Conservation (phyloP, 805 yeast species). For the Sungouiozyma ichnusensis region DNA sequence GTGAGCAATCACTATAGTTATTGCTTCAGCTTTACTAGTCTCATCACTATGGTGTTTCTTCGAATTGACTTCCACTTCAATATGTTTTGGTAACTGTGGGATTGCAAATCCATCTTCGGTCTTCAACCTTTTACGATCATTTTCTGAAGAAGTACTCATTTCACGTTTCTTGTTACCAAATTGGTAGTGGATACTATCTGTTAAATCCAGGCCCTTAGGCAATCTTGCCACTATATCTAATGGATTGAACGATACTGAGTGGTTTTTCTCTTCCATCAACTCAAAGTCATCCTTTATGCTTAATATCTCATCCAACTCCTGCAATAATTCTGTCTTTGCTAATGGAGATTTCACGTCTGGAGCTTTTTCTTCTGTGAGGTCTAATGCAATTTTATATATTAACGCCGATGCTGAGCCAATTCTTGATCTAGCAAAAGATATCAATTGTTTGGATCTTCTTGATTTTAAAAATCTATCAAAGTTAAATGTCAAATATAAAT, state of each 20-base stretch:
- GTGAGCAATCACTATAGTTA: conserved; percentile 46
- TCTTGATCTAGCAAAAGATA: conserved; percentile 50
- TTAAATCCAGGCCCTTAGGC: conserved; percentile 35
- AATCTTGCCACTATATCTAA: conserved; percentile 34
- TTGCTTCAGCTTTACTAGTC: conserved; percentile 15
- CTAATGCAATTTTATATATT: conserved; percentile 51
- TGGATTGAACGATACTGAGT: conserved; percentile 32
- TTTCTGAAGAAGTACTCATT: conserved; percentile 2
- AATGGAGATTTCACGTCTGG: conserved; percentile 34
- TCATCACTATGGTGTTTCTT: conserved; percentile 17
- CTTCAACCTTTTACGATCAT: conserved; percentile 31
- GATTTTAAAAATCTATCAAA: conserved; percentile 57
- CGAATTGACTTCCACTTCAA: conserved; percentile 11
- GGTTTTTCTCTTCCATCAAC: conserved; percentile 27
- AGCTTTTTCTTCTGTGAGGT: conserved; percentile 46
- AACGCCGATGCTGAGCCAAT: conserved; percentile 59
- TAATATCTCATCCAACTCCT: conserved; percentile 35
- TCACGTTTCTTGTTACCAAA: neutral
- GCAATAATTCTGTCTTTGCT: conserved; percentile 39
- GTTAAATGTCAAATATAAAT: conserved; percentile 48
- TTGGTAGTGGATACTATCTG: neutral
- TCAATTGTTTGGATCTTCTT: conserved; percentile 54
- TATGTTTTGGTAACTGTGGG: conserved; percentile 21
- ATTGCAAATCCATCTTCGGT: conserved; percentile 31
- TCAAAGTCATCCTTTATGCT: conserved; percentile 19